Conservation (phyloP, 176 grass and related monocot genomes). For the Calamus simplicifolius region DNA sequence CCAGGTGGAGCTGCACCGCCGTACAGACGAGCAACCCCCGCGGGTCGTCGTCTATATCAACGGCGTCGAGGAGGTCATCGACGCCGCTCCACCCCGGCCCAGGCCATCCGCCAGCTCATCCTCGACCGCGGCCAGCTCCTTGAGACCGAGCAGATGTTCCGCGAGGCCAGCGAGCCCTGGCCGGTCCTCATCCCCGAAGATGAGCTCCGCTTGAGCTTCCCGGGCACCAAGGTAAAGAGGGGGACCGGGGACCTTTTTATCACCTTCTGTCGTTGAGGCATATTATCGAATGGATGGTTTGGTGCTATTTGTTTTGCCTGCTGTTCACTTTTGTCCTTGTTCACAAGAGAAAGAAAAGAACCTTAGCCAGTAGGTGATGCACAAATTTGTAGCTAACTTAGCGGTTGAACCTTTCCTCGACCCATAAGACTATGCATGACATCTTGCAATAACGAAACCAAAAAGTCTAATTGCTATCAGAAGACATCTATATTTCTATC, state of each 20-base stretch:
- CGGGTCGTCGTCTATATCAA: conserved; percentile 69
- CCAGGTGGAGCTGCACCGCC: conserved; percentile 87
- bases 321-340: background rate
- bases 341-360: no score
- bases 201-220: conserved; percentile 69
- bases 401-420: no score
- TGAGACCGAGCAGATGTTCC: conserved; percentile 87
- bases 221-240: conserved; percentile 54
- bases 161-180: conserved; percentile 72
- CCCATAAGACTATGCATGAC: no score
- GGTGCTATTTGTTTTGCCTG: background rate
- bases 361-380: no score
- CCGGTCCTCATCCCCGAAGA: conserved; percentile 73
- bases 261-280: background rate
- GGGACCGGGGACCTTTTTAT: background rate
- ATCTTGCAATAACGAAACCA: no score
- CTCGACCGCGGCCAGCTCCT: conserved; percentile 59
- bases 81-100: conserved; percentile 54
- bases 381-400: no score
- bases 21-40: conserved; percentile 34
- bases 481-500: no score
- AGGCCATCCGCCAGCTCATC: conserved; percentile 72
- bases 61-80: conserved; percentile 62
- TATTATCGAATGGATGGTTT: conserved; percentile 31
- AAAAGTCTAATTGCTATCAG: no score